Evolutionary conservation across 2,329 filamentous ascomycete species (phyloP), one percentile per base, ranked within the genome.

Genomic region (Calcarisporium arbuscula): DNA sequence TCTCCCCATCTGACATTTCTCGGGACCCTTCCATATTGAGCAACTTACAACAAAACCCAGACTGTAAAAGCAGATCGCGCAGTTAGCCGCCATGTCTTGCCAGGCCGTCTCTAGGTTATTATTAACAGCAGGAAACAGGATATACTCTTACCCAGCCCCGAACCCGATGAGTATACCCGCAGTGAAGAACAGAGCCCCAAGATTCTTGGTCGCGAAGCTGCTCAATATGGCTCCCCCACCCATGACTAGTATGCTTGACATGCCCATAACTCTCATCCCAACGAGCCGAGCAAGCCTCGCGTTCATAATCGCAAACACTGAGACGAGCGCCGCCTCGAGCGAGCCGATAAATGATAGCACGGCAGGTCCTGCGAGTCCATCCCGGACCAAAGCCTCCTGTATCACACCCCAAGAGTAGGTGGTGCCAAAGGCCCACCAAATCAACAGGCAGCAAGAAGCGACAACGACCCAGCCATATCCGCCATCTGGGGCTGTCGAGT

Each of bases 321-420:
- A 68, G 21, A 74, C 67, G 35, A 68, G 61, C 0, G 70, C 64
- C 2, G 68, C 57, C 8, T 64, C 60, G 10, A 80, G 46, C 1
- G 68, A 72, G 3, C 75, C 76, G 4, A 80, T 69, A 41, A 78
- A 81, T 3, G 73, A 68, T 16, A 81, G 57, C 1, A 69, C 74
- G 1, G 68, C 68, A 0, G 73, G 60, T 0, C 63, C 62, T 1
- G 64, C 63, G 1, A 77, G 53, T 0, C 60, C 58, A 8, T 66
- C 54, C 21, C 67, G 54, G 4, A 77, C 66, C 2, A 81, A 61
- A 0, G 67, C 74, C 5, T 64, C 62, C 52, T 82, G 77, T 30
- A 80, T 57, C 1, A 82, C 65, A 17, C 76, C 77, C 74, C 76
- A 81, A 42, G 64, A 66, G 47, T 76, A 77, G 7, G 64, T 64